These are phyloP conservation scores for Raphanus hybrid DNA, from an alignment of 441 rosid species.

Conservation along the genomic window DNA sequence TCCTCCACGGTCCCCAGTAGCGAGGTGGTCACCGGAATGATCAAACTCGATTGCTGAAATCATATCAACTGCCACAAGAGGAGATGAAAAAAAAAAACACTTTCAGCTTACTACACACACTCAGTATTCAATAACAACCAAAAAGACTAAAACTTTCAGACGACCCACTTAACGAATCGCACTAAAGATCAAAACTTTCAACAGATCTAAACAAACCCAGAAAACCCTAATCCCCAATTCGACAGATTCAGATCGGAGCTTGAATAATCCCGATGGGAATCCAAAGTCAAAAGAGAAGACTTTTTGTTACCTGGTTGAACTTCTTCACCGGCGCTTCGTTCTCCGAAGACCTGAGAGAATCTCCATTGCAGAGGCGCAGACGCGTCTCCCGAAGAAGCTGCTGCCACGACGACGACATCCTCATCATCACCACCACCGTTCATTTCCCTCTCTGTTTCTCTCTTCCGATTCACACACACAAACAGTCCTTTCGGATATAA, in stretches of 20 bases:
- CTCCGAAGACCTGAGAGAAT: constrained; percentile 14
- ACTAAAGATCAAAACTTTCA: constrained; percentile 8
- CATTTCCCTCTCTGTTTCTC: constrained; percentile 3
- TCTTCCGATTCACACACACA: background rate
- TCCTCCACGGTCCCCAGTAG: constrained; percentile 11
- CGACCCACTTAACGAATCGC: background rate
- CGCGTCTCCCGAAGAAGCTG: background rate
- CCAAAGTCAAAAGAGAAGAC: constrained; percentile 8
- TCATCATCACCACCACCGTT: constrained; percentile 11
- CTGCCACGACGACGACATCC: background rate
- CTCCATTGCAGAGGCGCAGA: constrained; percentile 14
- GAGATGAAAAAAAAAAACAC: background rate
- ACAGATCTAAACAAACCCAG: background rate
- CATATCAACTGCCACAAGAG: constrained; percentile 2
- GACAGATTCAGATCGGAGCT: constrained; percentile 7
- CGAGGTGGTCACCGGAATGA: constrained; percentile 9
- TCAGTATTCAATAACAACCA: background rate
- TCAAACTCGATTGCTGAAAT: constrained; percentile 2
- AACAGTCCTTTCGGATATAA: background rate
- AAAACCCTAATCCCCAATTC: constrained; percentile 5
- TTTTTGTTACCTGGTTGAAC: background rate
- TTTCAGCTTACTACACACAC: background rate
- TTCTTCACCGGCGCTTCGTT: constrained; percentile 14
- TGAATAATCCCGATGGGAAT: background rate
- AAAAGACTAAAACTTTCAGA: constrained; percentile 1